Evolutionary conservation across 2,329 filamentous ascomycete species (phyloP).

Genomic region (Phoma sp.): DNA sequence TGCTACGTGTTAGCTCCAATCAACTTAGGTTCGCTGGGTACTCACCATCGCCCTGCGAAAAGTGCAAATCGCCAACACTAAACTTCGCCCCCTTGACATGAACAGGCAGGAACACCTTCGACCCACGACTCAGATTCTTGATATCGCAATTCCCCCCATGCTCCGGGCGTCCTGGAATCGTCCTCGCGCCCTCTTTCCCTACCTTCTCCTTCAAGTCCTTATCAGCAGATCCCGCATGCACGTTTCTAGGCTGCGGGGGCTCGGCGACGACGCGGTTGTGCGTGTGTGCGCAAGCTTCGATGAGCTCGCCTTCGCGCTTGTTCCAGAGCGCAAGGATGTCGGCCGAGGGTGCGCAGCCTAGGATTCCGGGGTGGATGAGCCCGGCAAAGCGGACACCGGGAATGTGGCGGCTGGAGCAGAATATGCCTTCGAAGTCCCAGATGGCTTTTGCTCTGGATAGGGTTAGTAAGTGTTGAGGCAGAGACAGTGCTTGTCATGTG

Average conservation of each 20-base stretch:
- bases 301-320: conserved; percentile 79
- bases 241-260: conserved; percentile 74
- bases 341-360: conserved; percentile 84
- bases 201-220: conserved; percentile 70
- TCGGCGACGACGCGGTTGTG: conserved; percentile 74
- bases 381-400: conserved; percentile 83
- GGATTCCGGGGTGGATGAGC: conserved; percentile 88
- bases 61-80: conserved; percentile 87
- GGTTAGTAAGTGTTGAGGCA: background rate
- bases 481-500: too few species aligned
- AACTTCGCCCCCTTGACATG: conserved; percentile 90
- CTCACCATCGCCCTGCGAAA: conserved; percentile 83
- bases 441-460: conserved; percentile 70
- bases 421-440: conserved; percentile 80
- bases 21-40: background rate
- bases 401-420: conserved; percentile 80
- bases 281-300: conserved; percentile 70
- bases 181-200: conserved; percentile 79
- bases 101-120: conserved; percentile 85
- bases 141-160: conserved; percentile 93
- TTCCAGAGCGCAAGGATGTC: conserved; percentile 86
- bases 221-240: conserved; percentile 73
- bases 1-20: background rate
- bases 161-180: conserved; percentile 83
- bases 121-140: conserved; percentile 81